phyloP scores from a whole-genome alignment of 768 basidiomycete genomes.

The Galerina sulciceps region DNA sequence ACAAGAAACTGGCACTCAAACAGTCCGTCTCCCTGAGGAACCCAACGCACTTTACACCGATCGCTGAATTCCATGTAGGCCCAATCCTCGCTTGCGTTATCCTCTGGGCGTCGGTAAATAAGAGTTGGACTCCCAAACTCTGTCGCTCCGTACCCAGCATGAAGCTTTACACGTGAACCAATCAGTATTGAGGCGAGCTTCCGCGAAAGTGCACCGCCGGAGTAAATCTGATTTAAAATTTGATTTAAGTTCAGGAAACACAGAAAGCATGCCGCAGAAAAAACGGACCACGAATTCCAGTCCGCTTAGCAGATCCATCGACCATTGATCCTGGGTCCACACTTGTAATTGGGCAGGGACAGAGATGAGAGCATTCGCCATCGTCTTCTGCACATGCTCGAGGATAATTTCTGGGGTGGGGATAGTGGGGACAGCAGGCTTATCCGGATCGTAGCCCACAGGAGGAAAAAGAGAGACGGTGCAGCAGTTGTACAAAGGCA shows the following conservation, averaged over 20 bases:
- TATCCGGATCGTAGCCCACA: not conserved
- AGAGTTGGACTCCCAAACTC: constrained; percentile 33
- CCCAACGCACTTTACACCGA: constrained; percentile 35
- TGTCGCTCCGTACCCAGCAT: constrained; percentile 38
- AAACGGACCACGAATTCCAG: constrained; percentile 25
- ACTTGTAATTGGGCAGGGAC: constrained; percentile 44
- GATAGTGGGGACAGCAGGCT: constrained; percentile 29
- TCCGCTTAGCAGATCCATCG: constrained; percentile 25
- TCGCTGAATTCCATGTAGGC: constrained; percentile 36
- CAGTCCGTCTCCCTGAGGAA: constrained; percentile 37
- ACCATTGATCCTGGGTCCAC: constrained; percentile 34
- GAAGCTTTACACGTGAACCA: constrained; percentile 35
- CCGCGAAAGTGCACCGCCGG: constrained; percentile 38
- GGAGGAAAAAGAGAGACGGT: not conserved
- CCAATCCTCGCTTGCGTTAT: constrained; percentile 24
- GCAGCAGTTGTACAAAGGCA: constrained; percentile 25
- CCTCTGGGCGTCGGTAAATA: constrained; percentile 11
- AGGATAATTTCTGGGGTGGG: constrained; percentile 35
- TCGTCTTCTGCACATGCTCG: constrained; percentile 29
- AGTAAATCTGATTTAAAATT: constrained; percentile 27
- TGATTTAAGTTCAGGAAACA: not conserved
- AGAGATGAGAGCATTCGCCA: constrained; percentile 33
- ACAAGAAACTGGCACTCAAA: constrained; percentile 46
- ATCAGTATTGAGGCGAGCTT: constrained; percentile 37
- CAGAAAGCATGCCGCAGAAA: not conserved